Evolutionary conservation across 2,329 filamentous ascomycete genomes (phyloP).

Genomic region (Stromatinia cepivora): DNA sequence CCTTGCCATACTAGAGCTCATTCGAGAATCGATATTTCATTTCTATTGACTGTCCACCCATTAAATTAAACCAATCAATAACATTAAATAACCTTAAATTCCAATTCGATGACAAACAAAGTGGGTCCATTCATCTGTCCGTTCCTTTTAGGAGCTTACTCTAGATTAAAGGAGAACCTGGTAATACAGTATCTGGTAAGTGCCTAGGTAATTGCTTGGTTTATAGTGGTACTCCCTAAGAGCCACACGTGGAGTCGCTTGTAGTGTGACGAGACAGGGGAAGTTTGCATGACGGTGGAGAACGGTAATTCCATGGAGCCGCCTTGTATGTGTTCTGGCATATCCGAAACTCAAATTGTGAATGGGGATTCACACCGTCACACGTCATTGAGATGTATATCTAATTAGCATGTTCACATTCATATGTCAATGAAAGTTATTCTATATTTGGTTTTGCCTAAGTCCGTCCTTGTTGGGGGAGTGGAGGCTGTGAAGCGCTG

Average conservation of each 20-base stretch:
- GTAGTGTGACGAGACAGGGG: neutral
- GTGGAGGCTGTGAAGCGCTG: neutral
- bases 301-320: neutral
- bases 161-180: neutral
- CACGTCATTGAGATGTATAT: neutral
- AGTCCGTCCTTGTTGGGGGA: neutral
- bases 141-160: neutral
- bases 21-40: neutral
- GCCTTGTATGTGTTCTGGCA: neutral
- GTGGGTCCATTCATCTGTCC: neutral
- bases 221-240: conserved; percentile 1
- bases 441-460: neutral
- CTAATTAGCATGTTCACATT: neutral
- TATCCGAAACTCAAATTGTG: neutral
- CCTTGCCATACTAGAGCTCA: neutral
- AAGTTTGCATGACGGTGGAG: neutral
- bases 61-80: neutral
- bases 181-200: too few relatives aligned
- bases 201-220: neutral
- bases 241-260: neutral
- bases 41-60: neutral
- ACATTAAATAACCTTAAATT: neutral
- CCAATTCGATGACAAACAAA: neutral
- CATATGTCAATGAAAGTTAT: neutral
- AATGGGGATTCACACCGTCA: neutral